Conservation (phyloP, 257 asterid genomes). For the Rhazya stricta region DNA sequence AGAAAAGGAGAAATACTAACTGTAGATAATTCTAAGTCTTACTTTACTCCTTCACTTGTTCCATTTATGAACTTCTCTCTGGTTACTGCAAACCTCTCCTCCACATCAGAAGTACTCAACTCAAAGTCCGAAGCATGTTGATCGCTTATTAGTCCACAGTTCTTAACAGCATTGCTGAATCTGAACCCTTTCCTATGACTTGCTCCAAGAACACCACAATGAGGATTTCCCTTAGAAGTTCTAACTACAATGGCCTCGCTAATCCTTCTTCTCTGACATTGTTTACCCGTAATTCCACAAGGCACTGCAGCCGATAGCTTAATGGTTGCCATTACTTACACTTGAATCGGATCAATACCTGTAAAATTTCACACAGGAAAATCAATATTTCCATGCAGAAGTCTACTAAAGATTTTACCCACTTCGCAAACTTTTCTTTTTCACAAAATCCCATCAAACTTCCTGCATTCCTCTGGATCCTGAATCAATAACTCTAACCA, state of each 20-base stretch:
- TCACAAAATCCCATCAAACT: background rate
- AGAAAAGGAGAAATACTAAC: background rate
- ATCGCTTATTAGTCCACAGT: slow-evolving; percentile 23
- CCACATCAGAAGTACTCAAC: slow-evolving; percentile 16
- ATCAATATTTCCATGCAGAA: background rate
- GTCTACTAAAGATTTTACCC: background rate
- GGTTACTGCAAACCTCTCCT: slow-evolving; percentile 24
- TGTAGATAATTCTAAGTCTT: slow-evolving; percentile 17
- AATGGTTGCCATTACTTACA: background rate
- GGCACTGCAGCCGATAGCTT: slow-evolving; percentile 11
- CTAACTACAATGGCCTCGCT: slow-evolving; percentile 6
- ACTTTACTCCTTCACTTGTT: slow-evolving; percentile 29
- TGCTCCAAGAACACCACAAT: slow-evolving; percentile 7
- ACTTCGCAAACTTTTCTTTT: background rate
- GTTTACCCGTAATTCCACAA: slow-evolving; percentile 1
- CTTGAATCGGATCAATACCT: background rate
- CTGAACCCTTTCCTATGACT: slow-evolving; percentile 16
- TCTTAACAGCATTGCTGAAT: slow-evolving; percentile 22
- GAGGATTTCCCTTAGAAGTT: slow-evolving; percentile 6
- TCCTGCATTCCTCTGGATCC: background rate
- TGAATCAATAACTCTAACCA: background rate
- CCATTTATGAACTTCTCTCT: slow-evolving; percentile 25
- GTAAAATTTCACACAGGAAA: background rate
- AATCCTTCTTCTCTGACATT: slow-evolving; percentile 11
- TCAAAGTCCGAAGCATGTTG: slow-evolving; percentile 19